A percentile compares a stretch with the other conserved stretches of the same genome.
These are phyloP conservation scores for Podaxis sp. DNA, from an alignment of 768 basidiomycete species.

Conservation along the genomic window DNA sequence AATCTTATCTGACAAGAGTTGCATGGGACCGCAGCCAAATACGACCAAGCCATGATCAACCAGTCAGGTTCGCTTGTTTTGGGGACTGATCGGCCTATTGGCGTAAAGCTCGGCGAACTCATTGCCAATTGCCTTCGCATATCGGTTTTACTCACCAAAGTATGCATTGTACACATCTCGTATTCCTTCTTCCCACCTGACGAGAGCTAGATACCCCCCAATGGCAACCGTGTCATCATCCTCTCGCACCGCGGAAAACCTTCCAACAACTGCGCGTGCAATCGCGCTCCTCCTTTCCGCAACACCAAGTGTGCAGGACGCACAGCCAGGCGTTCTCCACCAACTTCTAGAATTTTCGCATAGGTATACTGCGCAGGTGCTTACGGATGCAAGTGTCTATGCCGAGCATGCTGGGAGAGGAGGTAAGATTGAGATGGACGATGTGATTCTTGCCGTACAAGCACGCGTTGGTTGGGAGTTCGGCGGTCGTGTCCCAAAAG, in stretches of 20 bases:
- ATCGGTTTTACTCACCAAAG: background rate
- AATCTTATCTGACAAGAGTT: background rate
- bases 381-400: conserved; percentile 84
- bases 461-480: conserved; percentile 93
- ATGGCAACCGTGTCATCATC: conserved; percentile 10
- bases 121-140: background rate
- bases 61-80: background rate
- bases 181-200: background rate
- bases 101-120: too few species aligned
- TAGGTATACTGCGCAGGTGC: conserved; percentile 77
- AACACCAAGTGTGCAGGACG: conserved; percentile 81
- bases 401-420: conserved; percentile 81
- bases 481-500: conserved; percentile 85
- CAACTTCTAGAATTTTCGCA: conserved; percentile 87
- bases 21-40: background rate
- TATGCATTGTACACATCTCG: background rate
- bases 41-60: conserved; percentile 6
- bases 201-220: background rate
- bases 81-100: too few species aligned
- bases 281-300: conserved; percentile 83
- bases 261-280: conserved; percentile 83
- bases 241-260: conserved; percentile 57
- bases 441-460: conserved; percentile 78
- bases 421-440: conserved; percentile 82
- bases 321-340: conserved; percentile 82